Base-by-base conservation (phyloP, 345 rosid genomes). In the Camelina hispida region DNA sequence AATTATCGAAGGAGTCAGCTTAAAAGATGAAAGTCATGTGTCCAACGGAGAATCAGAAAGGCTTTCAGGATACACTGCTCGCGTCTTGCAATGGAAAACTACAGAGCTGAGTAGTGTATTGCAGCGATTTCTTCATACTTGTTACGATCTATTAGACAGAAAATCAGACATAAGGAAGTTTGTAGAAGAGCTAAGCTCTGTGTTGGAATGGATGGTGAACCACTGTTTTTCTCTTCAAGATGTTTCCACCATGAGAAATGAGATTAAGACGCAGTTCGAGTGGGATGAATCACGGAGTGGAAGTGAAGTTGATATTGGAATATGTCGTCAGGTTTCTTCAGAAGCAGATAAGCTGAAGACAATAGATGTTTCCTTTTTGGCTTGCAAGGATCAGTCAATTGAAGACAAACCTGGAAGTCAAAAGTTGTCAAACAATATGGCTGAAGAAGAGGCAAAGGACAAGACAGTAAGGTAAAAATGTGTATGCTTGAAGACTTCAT, bases 191-290 rank as follows among this genome's bases (percentile, higher is more conserved):
- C 72, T 90, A 37, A 73, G 83, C 78, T 77, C 79, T 58, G 63
- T 92, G 60, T 70, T 95, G 79, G 96, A 89, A 65, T 95, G 99
- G 97, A 85, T 86, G 57, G 82, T 90, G 70, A 91, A 85, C 77
- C 95, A 91, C 40, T 91, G 99, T 66, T 91, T 91, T 74, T 90
- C 99, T 65, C 83, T 91, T 58, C 97, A 91, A 85, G 96, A 91
- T 83, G 96, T 90, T 86, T 84, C 97, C 66, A 87, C 89, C 91
- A 94, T 87, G 93, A 87, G 78, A 80, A 85, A 88, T 66, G 92
- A 81, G 68, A 78, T 88, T 25, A 84, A 82, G 82, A 90, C 87
- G 81, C 85, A 85, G 51, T 80, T 82, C 30, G 85, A 90, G 35
- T 84, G 92, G 89, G 97, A 88, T 77, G 97, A 86, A 58, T 58